Percentiles rank a stretch among this genome's conserved stretches.
These are phyloP conservation scores for Funneliformis mosseae DNA, from an alignment of 192 early-diverging fungal species.

Conservation along the genomic window DNA sequence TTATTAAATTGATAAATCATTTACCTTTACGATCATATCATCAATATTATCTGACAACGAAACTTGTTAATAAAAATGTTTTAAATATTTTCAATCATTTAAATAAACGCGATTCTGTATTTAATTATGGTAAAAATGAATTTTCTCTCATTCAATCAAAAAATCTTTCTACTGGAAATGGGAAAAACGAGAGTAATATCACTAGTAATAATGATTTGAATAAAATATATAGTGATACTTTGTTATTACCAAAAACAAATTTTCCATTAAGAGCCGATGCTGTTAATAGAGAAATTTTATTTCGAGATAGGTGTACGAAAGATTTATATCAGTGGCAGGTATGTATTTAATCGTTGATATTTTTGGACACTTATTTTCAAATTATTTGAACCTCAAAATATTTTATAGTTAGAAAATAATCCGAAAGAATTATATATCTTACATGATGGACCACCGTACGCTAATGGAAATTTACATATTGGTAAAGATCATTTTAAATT, in stretches of 20 bases:
- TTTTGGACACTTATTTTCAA: not conserved
- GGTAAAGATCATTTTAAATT: not conserved
- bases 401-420: conserved; percentile 57
- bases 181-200: not conserved
- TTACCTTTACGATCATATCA: too few species aligned
- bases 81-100: too few species aligned
- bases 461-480: conserved; percentile 74
- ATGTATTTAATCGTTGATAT: not conserved
- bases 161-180: too few species aligned
- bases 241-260: conserved; percentile 70
- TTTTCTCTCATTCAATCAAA: too few species aligned
- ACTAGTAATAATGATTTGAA: not conserved
- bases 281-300: conserved; percentile 58
- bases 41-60: too few species aligned
- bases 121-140: too few species aligned
- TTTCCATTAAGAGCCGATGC: conserved; percentile 72
- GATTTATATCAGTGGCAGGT: conserved; percentile 76
- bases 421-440: conserved; percentile 70
- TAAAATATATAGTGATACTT: conserved; percentile 51
- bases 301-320: conserved; percentile 63
- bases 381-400: conserved; percentile 9
- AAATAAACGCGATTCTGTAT: too few species aligned
- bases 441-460: conserved; percentile 84
- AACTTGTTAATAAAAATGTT: too few species aligned
- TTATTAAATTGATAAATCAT: too few species aligned